Percentiles rank a stretch among this genome's conserved stretches.
These are phyloP conservation scores for Oenanthe sinensis DNA, from an alignment of 129 eudicot genomes.

Conservation along the genomic window DNA sequence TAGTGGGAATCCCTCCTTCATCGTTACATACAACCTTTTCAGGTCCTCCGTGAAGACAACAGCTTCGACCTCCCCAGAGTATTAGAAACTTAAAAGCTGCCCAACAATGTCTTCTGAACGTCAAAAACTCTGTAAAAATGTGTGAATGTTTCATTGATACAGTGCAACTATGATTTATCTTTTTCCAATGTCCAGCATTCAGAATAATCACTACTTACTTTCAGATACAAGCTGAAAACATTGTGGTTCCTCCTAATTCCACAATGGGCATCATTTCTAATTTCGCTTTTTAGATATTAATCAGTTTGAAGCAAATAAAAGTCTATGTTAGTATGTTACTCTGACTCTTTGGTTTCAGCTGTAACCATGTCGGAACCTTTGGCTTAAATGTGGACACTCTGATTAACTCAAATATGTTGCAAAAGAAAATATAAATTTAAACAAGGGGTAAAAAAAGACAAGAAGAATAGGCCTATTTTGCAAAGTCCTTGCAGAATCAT, in stretches of 20 bases:
- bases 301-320: not conserved
- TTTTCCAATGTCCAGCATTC: not conserved
- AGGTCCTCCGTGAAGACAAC: constrained; percentile 89
- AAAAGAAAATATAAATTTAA: not conserved
- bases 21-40: constrained; percentile 76
- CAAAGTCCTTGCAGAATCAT: not conserved
- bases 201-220: not conserved
- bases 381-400: not conserved
- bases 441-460: not conserved
- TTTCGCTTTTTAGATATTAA: not conserved
- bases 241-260: not conserved
- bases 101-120: not conserved
- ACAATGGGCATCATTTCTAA: not conserved
- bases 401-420: not conserved
- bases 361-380: not conserved
- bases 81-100: constrained; percentile 10
- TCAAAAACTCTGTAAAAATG: not conserved
- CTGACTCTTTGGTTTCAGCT: not conserved
- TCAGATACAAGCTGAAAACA: not conserved
- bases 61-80: constrained; percentile 68
- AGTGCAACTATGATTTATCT: not conserved
- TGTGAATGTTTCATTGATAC: not conserved
- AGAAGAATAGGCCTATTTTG: not conserved
- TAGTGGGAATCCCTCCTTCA: constrained; percentile 96
- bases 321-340: not conserved